Base-by-base conservation (phyloP, 495 filamentous ascomycete genomes). In the Daldinia childiae region DNA sequence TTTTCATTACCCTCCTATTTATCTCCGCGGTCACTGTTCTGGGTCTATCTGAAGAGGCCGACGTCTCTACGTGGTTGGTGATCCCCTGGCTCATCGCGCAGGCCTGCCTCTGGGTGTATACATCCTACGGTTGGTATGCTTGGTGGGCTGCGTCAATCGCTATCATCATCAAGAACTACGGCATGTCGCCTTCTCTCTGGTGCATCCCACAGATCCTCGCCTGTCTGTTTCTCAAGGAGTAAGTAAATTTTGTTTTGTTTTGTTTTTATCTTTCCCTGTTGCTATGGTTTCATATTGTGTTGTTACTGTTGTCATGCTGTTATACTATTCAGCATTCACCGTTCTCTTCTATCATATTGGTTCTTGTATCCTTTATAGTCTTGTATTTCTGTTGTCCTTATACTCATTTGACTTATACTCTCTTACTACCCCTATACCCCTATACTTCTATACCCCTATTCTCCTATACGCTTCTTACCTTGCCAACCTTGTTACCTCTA, bases 111-210 rank as follows among this genome's bases (percentile, higher is more conserved):
- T 62, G 43, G 52, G 3, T n/a, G 8, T 64, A 30, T 54, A 64
- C 64, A 9, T 15, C 59, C 19, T 54, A 21, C 27, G 64, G 69
- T 56, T 68, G 63, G 69, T 48, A 11, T 38, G 69, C 7, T 21
- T 64, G 48, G 15, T 66, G 57, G 58, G 45, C 3, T 6, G 36
- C 43, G 0, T 8, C 32, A 5, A 8, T 2, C 27, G 21, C 52
- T 5, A 3, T 50, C 6, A 4, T 24, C 9, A n/a, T 26, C 39
- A 19, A 21, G 3, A 52, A 56, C 59, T 39, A 67, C 26, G 67
- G 61, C 3, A 41, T 17, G 21, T 50, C 14, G 15, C 5, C 21
- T 11, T 6, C 61, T 27, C 0, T 43, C n/a, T 30, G 34, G 38
- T 48, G 19, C 1, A 24, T 58, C 30, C 5, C 34, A 1, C 27